Base-by-base conservation (phyloP, 2,329 filamentous ascomycete species). In the Setomelanomma holmii region DNA sequence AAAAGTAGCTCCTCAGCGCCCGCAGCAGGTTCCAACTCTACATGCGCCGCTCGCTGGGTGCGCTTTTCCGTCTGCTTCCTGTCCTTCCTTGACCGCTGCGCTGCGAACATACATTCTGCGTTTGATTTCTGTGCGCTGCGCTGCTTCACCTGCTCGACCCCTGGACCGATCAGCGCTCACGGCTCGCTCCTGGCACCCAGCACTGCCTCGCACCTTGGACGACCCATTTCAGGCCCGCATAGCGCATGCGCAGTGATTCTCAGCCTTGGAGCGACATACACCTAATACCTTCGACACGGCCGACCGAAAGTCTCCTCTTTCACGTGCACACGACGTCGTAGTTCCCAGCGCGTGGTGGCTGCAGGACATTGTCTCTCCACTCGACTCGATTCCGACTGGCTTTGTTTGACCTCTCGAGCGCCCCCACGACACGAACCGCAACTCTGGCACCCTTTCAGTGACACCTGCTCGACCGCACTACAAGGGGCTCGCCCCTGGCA, bases 401-500 rank as follows among this genome's bases (percentile, higher is more conserved):
- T n/a, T n/a, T n/a, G n/a, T n/a, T n/a, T n/a, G n/a, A n/a, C n/a
- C n/a, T n/a, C n/a, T n/a, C n/a, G n/a, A n/a, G n/a, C n/a, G n/a
- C n/a, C n/a, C n/a, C 7, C 39, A 23, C 34, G 3, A 23, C 46
- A 10, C 45, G 14, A 27, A 27, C 43, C 10, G 42, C 24, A 14
- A 46, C 33, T 33, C 55, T 61, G 63, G 56, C 52, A 33, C 6
- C 39, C 34, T n/a, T 33, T 24, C 51, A 52, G 35, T 56, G 58
- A 45, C 35, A 41, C 14, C 34, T 35, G 23, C 22, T 16, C 45
- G 35, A 34, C 49, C 51, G 36, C 53, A 56, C 59, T 53, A 58
- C 61, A n/a, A n/a, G 56, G 58, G 59, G 45, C 17, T 56, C 45
- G 30, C 42, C 41, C 56, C 62, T 58, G 58, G 35, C 22, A 49